A percentile compares a stretch with the other conserved stretches of the same genome.
phyloP scores from a whole-genome alignment of 306 rosid genomes.

The Purshia tridentata region DNA sequence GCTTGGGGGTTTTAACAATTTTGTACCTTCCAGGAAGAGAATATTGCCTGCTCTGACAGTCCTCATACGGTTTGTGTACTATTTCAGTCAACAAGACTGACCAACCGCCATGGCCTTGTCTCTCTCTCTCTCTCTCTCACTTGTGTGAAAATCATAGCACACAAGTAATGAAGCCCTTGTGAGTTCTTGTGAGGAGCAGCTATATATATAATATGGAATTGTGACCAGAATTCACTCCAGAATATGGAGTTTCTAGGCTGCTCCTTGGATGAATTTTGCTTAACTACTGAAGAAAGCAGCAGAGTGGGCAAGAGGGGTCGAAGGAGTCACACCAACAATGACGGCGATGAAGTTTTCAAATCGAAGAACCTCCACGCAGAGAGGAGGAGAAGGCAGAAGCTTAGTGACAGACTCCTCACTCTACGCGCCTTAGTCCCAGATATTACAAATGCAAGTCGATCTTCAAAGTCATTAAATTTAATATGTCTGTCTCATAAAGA shows the following conservation, averaged over 20 bases:
- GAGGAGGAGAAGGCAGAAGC: conserved; percentile 71
- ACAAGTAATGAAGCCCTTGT: conserved; percentile 42
- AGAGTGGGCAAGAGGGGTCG: conserved; percentile 35
- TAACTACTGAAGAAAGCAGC: conserved; percentile 19
- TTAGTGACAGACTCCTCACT: conserved; percentile 48
- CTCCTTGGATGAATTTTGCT: conserved; percentile 32
- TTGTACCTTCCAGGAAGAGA: too few species aligned
- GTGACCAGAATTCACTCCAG: too few species aligned
- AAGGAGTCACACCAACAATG: conserved; percentile 32
- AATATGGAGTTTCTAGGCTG: conserved; percentile 38
- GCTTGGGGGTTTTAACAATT: too few species aligned
- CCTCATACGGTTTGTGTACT: conserved; percentile 15
- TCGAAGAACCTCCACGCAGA: conserved; percentile 63
- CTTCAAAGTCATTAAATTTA: not conserved
- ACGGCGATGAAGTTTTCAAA: conserved; percentile 21
- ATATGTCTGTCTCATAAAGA: not conserved
- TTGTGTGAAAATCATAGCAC: too few species aligned
- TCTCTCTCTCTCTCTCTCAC: too few species aligned
- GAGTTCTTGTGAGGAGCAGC: conserved; percentile 42
- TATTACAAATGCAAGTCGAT: conserved; percentile 63
- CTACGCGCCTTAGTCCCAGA: conserved; percentile 65
- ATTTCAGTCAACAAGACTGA: too few species aligned
- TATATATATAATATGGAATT: too few species aligned
- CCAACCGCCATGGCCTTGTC: too few species aligned
- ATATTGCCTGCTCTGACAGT: conserved; percentile 2